Percentiles rank a stretch among this genome's conserved stretches.
Evolutionary conservation across 768 basidiomycete species (phyloP).

Genomic region (Psilocybe tampanensis): DNA sequence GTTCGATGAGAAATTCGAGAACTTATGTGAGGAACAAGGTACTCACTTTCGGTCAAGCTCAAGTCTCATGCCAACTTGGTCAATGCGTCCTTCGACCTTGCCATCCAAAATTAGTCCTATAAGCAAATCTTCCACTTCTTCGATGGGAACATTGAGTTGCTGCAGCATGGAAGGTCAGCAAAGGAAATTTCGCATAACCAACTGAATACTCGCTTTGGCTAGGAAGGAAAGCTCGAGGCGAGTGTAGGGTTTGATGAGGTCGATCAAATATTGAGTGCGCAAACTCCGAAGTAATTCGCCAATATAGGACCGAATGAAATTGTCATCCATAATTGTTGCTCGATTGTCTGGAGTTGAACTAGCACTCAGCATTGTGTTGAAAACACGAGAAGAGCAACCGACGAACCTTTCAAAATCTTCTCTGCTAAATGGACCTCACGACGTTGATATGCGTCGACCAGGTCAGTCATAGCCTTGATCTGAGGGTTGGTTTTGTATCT

Average conservation of each 20-base stretch:
- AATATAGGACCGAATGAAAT: conserved; percentile 94
- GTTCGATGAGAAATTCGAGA: neutral
- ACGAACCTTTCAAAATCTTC: conserved; percentile 83
- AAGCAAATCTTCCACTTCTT: conserved; percentile 92
- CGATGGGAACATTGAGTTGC: conserved; percentile 94
- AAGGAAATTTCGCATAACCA: neutral
- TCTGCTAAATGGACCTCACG: conserved; percentile 98
- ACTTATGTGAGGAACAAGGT: neutral
- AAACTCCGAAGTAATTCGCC: conserved; percentile 94
- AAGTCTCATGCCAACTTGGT: conserved; percentile 92
- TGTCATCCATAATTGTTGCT: conserved; percentile 94
- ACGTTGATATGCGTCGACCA: conserved; percentile 95
- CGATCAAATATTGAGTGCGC: conserved; percentile 95
- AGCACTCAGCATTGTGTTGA: neutral
- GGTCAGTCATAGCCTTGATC: conserved; percentile 97
- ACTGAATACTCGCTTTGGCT: conserved; percentile 63
- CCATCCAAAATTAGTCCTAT: conserved; percentile 94
- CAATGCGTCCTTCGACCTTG: conserved; percentile 96
- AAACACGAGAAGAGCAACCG: neutral
- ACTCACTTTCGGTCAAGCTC: conserved; percentile 87
- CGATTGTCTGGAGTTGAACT: conserved; percentile 68
- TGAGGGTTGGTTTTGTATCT: conserved; percentile 96
- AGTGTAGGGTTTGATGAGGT: conserved; percentile 97
- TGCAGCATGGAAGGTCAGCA: conserved; percentile 29
- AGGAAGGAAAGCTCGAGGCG: conserved; percentile 92